phyloP scores from a whole-genome alignment of 1,284 basidiomycete species.

The Serendipita sp. region DNA sequence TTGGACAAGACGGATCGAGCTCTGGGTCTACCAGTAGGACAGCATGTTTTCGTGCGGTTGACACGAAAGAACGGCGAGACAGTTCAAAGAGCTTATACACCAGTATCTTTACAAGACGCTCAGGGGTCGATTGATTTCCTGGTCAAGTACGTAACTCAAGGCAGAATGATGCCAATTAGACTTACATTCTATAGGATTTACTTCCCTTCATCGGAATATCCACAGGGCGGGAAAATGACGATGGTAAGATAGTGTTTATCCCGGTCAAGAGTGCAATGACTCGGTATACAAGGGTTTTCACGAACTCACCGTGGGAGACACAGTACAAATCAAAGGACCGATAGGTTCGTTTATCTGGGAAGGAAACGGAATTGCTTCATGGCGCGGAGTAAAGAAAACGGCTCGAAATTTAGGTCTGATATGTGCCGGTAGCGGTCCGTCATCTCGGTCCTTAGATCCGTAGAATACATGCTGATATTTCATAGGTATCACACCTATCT shows the following conservation, averaged over 20 bases:
- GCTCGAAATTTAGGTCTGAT: slow-evolving; percentile 40
- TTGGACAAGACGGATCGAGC: slow-evolving; percentile 30
- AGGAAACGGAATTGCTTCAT: slow-evolving; percentile 28
- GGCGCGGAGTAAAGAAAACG: slow-evolving; percentile 26
- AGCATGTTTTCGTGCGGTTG: slow-evolving; percentile 45
- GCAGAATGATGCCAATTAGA: background rate
- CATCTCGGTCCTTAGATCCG: background rate
- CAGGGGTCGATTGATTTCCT: slow-evolving; percentile 40
- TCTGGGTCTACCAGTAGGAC: slow-evolving; percentile 48
- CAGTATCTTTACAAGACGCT: slow-evolving; percentile 32
- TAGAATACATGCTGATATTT: background rate
- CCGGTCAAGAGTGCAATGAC: no score
- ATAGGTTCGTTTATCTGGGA: slow-evolving; percentile 45
- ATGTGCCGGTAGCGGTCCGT: slow-evolving; percentile 40
- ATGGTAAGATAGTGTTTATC: slow-evolving; percentile 12
- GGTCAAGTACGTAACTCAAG: slow-evolving; percentile 30
- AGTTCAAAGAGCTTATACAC: slow-evolving; percentile 51
- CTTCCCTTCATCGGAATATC: slow-evolving; percentile 27
- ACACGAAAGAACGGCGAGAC: slow-evolving; percentile 31
- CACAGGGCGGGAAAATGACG: slow-evolving; percentile 44
- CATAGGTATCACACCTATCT: slow-evolving; percentile 44
- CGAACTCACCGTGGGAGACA: slow-evolving; percentile 34
- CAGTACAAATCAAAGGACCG: slow-evolving; percentile 50
- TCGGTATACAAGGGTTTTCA: slow-evolving; percentile 25
- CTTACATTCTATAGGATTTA: slow-evolving; percentile 26